Conservation (phyloP, 179 eudicot genomes). For the Drosera spatulata region DNA sequence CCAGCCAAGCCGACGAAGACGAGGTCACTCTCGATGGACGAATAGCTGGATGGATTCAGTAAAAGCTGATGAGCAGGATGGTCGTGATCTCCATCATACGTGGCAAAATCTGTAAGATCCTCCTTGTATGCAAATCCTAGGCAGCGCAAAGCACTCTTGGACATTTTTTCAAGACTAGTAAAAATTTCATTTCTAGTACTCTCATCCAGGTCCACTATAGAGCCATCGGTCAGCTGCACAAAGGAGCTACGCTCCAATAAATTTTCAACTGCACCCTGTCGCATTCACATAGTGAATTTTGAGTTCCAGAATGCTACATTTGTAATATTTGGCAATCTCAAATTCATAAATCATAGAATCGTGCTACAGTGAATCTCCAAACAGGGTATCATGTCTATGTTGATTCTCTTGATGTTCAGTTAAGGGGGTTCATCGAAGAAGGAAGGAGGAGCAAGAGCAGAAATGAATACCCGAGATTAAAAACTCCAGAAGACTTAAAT, state of each 20-base stretch:
- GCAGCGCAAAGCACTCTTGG: conserved; percentile 9
- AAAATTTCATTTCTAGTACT: neutral
- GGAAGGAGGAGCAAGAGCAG: no score
- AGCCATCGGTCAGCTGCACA: conserved; percentile 10
- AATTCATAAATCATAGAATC: no score
- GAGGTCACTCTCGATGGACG: conserved; percentile 11
- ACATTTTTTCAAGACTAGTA: conserved; percentile 6
- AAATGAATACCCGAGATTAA: neutral
- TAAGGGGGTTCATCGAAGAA: no score
- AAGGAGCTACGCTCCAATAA: conserved; percentile 9
- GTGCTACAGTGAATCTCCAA: no score
- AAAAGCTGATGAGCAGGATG: conserved; percentile 10
- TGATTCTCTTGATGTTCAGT: no score
- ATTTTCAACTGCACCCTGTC: conserved; percentile 11
- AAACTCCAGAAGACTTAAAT: no score
- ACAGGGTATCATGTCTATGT: no score
- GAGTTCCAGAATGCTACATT: no score
- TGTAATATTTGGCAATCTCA: no score
- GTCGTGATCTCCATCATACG: conserved; percentile 10
- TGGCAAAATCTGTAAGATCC: conserved; percentile 7
- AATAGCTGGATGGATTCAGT: conserved; percentile 8
- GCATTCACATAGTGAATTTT: no score
- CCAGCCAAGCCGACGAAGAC: conserved; percentile 10
- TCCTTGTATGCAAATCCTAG: conserved; percentile 12
- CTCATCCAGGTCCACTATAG: conserved; percentile 5